Evolutionary conservation across 331 rosid genomes (phyloP), one percentile per base, ranked within the genome.

Genomic region (Spiraea crenata): DNA sequence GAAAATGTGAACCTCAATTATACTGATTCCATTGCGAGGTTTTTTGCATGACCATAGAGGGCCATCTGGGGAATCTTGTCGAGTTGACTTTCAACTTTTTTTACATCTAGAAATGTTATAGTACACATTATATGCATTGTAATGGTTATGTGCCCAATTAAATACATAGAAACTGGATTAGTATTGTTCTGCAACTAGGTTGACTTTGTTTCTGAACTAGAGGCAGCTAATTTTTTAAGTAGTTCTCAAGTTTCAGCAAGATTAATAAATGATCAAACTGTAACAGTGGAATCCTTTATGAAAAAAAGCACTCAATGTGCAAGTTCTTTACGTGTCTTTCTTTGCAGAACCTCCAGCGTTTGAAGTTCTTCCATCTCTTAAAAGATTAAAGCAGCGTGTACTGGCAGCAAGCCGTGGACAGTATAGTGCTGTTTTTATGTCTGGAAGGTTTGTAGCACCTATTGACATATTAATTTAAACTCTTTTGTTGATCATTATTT

Each of bases 301-400:
- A 25, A 3, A n/a, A n/a, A 25, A 47, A n/a, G 55, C 11, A 42
- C 56, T 39, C 50, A n/a, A 54, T 59, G 71, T 52, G 12, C 50
- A 54, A 50, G 73, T 17, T 40, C 50, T 31, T 61, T 52, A 61
- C 40, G 31, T 39, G 56, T 66, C 17, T 40, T 19, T 68, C 34
- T 74, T 51, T 69, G 71, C 88, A 93, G 99, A 93, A 72, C 84
- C 85, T 82, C 99, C 99, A 1, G 99, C 95, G 40, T 93, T 93
- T 81, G 92, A 91, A 78, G 97, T 93, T 71, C 96, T 93, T 13
- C 99, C 99, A 25, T 89, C 97, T 76, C 99, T 93, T 74, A 91
- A 81, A 82, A 82, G 79, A 86, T 80, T 93, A 75, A 91, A 93
- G 74, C 99, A 93, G 74, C 88, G 97, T 40, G 76, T 93, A 68